Evolutionary conservation across 2,329 filamentous ascomycete genomes (phyloP).

Genomic region (Pseudopyrenochaeta lycopersici): DNA sequence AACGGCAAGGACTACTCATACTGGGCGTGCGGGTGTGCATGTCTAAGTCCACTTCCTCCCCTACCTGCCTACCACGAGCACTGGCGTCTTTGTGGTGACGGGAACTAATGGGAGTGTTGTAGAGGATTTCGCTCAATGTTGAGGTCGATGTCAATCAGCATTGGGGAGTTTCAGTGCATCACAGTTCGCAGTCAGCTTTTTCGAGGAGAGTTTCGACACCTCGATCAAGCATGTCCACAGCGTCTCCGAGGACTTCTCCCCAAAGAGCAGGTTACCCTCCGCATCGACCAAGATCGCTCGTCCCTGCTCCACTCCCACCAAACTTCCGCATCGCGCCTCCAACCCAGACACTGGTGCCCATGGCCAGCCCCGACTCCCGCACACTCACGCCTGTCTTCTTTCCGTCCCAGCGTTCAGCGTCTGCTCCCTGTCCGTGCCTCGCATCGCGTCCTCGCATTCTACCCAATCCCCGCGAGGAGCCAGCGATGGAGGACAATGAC

Average conservation of each 20-base stretch:
- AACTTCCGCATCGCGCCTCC: constrained; percentile 1
- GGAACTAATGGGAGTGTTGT: constrained; percentile 8
- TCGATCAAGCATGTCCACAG: neutral
- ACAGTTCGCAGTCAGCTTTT: neutral
- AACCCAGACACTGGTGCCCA: neutral
- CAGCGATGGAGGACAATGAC: neutral
- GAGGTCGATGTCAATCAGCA: constrained; percentile 6
- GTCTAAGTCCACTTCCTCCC: constrained; percentile 22
- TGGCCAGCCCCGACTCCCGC: neutral
- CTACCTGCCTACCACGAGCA: neutral
- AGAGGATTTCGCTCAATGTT: constrained; percentile 10
- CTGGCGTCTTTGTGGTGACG: neutral
- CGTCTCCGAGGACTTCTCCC: neutral
- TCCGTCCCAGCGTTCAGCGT: neutral
- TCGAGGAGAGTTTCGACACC: neutral
- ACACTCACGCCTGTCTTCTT: neutral
- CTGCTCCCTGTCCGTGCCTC: neutral
- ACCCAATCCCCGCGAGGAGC: neutral
- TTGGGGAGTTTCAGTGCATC: neutral
- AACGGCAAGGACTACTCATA: constrained; percentile 39
- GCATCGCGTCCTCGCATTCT: neutral
- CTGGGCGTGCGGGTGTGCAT: constrained; percentile 28
- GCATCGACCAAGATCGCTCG: neutral
- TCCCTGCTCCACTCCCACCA: constrained; percentile 6
- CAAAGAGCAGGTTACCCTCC: neutral